Evolutionary conservation across 164 flowering plant genomes (phyloP), one percentile per base, ranked within the genome.

Genomic region (Piper betle): DNA sequence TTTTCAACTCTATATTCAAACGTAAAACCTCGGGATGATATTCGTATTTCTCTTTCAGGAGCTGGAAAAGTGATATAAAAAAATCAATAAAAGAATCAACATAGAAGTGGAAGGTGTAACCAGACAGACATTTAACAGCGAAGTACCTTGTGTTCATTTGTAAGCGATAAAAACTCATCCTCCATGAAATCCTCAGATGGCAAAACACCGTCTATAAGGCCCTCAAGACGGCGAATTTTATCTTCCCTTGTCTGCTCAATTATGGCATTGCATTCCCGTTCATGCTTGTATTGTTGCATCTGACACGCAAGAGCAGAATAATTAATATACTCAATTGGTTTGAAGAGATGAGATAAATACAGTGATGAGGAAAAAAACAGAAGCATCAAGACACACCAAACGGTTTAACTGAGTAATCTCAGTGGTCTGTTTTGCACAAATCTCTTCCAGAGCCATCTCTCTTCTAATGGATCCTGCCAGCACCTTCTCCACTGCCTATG

Each of bases 201-300:
- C 58, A 93, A 77, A 65, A 90, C 79, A 37, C 99, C 97, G 81
- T 93, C 96, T 96, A 90, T 85, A 54, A 93, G 89, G 79, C 85
- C 79, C 72, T 93, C 96, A 67, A 93, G 96, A 46, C 96, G 91
- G 59, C 78, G 60, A 59, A 93, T 94, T 75, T 91, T 94, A 74
- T 94, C 99, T 68, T 94, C 99, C 62, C 93, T 71, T 52, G 81
- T 84, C 72, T 83, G 96, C 57, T 79, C 81, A 61, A 91, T 85
- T 9, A 91, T 81, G n/a, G 88, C 83, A 71, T 82, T 88, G 79
- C 99, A 94, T 71, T 94, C 99, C 57, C 97, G 82, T 75, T 94
- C 99, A 75, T 94, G 99, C 72, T 81, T 94, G 72, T 88, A 88
- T 68, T 91, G 99, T 65, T 91, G 95, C 16, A 91, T 85, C 99